These are phyloP conservation scores for Diutina sp. DNA, from an alignment of 1,139 yeast genomes.

Conservation along the genomic window DNA sequence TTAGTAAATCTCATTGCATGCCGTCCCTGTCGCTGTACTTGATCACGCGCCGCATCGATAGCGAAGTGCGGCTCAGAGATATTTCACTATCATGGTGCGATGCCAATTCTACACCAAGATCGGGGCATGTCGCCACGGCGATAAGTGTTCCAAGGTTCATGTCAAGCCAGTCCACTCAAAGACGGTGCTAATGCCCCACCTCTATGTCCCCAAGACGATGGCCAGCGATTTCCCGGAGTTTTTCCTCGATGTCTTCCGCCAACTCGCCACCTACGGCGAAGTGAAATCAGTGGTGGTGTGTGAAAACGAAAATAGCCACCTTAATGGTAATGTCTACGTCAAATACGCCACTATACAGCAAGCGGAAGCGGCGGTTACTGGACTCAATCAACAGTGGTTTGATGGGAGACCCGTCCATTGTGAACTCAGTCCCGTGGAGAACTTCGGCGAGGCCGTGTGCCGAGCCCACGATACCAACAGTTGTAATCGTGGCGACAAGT, in stretches of 20 bases:
- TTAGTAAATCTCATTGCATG: not conserved
- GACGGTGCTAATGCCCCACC: conserved; percentile 54
- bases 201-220: conserved; percentile 51
- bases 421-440: conserved; percentile 67
- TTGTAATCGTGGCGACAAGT: conserved; percentile 69
- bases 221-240: conserved; percentile 44
- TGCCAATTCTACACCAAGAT: conserved; percentile 63
- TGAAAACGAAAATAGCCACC: conserved; percentile 68
- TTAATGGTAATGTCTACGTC: conserved; percentile 78
- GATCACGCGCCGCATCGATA: not conserved
- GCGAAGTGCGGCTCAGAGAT: not conserved
- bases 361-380: conserved; percentile 49
- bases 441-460: conserved; percentile 66
- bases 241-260: conserved; percentile 62
- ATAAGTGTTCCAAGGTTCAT: conserved; percentile 72
- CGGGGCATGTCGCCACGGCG: conserved; percentile 94
- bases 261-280: conserved; percentile 45
- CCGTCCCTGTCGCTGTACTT: not conserved
- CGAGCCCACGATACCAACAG: conserved; percentile 46
- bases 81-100: not conserved
- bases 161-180: conserved; percentile 54
- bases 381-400: conserved; percentile 73
- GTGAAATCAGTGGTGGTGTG: conserved; percentile 61
- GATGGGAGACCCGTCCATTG: conserved; percentile 69
- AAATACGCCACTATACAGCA: conserved; percentile 39